Conservation (phyloP, 2,329 filamentous ascomycete genomes). For the Bipolaris cookei region DNA sequence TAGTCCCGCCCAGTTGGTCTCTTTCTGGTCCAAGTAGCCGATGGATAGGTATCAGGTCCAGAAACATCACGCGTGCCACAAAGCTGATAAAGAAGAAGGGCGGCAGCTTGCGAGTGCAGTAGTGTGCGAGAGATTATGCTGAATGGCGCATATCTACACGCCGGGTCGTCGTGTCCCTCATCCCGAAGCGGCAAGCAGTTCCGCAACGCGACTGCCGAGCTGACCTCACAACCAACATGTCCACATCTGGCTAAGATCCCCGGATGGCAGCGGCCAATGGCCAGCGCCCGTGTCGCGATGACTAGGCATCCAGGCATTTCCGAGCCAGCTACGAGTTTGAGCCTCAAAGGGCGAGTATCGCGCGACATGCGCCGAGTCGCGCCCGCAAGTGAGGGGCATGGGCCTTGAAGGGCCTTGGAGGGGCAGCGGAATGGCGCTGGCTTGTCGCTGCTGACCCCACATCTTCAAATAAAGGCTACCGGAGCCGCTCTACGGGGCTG, state of each 20-base stretch:
- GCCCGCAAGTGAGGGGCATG: conserved; percentile 37
- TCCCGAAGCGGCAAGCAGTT: conserved; percentile 29
- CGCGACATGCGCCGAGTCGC: conserved; percentile 30
- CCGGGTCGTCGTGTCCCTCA: conserved; percentile 13
- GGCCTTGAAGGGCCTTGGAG: conserved; percentile 32
- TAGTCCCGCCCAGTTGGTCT: too few relatives aligned
- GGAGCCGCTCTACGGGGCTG: conserved; percentile 28
- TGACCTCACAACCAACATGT: background rate
- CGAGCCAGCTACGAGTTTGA: conserved; percentile 34
- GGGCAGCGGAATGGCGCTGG: conserved; percentile 29
- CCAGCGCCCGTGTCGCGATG: conserved; percentile 9
- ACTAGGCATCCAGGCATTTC: conserved; percentile 10
- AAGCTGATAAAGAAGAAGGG: background rate
- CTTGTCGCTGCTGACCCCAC: conserved; percentile 28
- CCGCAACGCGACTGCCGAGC: conserved; percentile 19
- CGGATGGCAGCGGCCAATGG: conserved; percentile 20
- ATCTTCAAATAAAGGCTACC: conserved; percentile 30
- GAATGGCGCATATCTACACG: conserved; percentile 13
- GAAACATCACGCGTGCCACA: background rate
- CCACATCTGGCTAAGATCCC: conserved; percentile 32
- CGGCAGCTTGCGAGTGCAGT: background rate
- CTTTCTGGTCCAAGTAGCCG: background rate
- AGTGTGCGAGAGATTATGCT: conserved; percentile 4
- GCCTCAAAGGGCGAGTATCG: conserved; percentile 35
- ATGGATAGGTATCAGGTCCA: background rate